Conservation (phyloP, 169 alveolate genomes). For the Babesia divergens region DNA sequence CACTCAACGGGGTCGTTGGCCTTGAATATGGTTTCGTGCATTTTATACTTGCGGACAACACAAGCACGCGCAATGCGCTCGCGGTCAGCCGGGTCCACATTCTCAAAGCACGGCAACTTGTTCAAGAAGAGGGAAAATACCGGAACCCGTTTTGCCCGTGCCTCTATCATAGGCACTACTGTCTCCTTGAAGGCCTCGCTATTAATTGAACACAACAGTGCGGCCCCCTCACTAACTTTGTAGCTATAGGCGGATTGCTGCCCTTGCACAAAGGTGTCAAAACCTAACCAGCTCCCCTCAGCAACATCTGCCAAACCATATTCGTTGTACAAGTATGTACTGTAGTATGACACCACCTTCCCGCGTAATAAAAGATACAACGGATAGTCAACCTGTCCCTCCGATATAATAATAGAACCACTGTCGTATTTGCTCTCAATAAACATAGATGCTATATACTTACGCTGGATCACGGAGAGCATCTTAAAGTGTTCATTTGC, state of each 20-base stretch:
- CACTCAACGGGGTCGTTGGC: conserved; percentile 24
- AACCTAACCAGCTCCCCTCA: conserved; percentile 22
- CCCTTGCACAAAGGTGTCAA: conserved; percentile 2
- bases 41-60: conserved; percentile 39
- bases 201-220: background rate
- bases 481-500: background rate
- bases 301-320: background rate
- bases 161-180: conserved; percentile 34
- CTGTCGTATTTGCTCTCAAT: background rate
- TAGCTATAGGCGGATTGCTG: conserved; percentile 12
- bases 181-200: conserved; percentile 2
- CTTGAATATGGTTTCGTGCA: conserved; percentile 45
- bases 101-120: conserved; percentile 29
- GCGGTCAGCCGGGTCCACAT: conserved; percentile 16
- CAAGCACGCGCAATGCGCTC: conserved; percentile 36
- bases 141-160: conserved; percentile 28
- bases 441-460: conserved; percentile 3
- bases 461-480: background rate
- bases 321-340: conserved; percentile 8
- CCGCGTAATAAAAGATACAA: conserved; percentile 16
- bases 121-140: conserved; percentile 26
- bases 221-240: background rate
- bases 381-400: background rate
- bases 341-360: background rate
- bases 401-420: background rate